A percentile compares a stretch with the other conserved stretches of the same genome.
Evolutionary conservation across 805 yeast genomes (phyloP).

Genomic region (Millerago galiae): DNA sequence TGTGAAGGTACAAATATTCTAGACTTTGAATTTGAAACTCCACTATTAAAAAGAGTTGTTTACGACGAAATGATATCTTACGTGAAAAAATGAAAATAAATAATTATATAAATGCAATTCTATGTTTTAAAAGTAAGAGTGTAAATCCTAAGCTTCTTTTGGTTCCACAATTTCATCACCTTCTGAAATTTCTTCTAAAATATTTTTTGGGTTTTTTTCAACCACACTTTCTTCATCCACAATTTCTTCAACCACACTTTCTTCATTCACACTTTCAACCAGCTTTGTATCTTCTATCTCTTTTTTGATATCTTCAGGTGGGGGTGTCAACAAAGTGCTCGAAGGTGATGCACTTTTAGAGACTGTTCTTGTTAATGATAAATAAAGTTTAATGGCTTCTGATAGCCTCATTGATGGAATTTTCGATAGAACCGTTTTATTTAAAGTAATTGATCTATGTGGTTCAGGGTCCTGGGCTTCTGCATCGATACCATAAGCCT

Average conservation of each 20-base stretch:
- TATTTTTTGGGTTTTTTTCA: too few relatives aligned
- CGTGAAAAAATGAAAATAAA: too few relatives aligned
- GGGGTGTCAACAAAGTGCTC: neutral
- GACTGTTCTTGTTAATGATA: conserved; percentile 19
- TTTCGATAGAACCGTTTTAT: conserved; percentile 25
- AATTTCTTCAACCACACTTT: conserved; percentile 6
- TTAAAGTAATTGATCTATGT: conserved; percentile 61
- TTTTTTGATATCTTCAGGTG: conserved; percentile 32
- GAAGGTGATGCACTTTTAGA: neutral
- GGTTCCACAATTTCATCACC: too few relatives aligned
- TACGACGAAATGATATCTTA: too few relatives aligned
- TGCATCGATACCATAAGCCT: conserved; percentile 48
- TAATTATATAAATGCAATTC: too few relatives aligned
- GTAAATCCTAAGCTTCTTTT: too few relatives aligned
- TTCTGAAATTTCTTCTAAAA: too few relatives aligned
- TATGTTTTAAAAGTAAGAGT: too few relatives aligned
- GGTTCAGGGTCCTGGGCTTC: conserved; percentile 85
- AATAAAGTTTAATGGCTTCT: conserved; percentile 34
- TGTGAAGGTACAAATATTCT: neutral
- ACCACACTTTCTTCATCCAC: too few relatives aligned
- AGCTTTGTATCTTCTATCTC: conserved; percentile 48
- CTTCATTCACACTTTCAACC: too few relatives aligned
- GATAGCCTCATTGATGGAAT: conserved; percentile 42
- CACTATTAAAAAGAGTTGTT: too few relatives aligned
- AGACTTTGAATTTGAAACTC: neutral